Evolutionary conservation across 2,329 filamentous ascomycete genomes (phyloP).

Genomic region (Neobulgaria alba): DNA sequence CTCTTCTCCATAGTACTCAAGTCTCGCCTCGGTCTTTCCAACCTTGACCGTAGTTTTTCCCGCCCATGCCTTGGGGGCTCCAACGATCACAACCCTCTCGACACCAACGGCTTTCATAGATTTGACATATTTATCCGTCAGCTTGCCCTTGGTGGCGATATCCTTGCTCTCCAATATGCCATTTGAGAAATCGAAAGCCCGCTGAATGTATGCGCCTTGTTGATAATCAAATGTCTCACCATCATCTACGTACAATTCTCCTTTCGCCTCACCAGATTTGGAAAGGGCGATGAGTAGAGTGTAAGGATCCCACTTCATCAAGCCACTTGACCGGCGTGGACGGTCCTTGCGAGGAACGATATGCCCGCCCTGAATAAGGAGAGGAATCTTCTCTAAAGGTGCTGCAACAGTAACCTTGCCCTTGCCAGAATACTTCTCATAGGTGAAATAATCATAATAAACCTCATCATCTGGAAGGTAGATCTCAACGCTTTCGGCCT

Average conservation of each 20-base stretch:
- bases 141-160: constrained; percentile 45
- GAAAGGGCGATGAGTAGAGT: constrained; percentile 74
- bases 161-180: constrained; percentile 62
- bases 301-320: constrained; percentile 94
- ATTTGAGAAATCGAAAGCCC: constrained; percentile 59
- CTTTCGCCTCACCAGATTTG: constrained; percentile 62
- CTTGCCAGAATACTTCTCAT: constrained; percentile 60
- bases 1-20: constrained; percentile 48
- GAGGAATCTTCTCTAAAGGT: constrained; percentile 75
- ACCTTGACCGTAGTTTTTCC: constrained; percentile 50
- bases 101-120: constrained; percentile 69
- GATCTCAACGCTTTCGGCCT: constrained; percentile 62
- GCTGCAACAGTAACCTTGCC: constrained; percentile 64
- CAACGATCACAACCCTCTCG: constrained; percentile 78
- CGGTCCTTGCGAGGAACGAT: constrained; percentile 85
- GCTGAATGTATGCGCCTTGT: constrained; percentile 80
- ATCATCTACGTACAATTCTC: constrained; percentile 84
- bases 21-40: constrained; percentile 46
- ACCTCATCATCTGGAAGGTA: constrained; percentile 83
- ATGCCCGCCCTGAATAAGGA: constrained; percentile 89
- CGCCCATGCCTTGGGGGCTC: constrained; percentile 66
- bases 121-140: constrained; percentile 69
- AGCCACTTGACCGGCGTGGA: constrained; percentile 71
- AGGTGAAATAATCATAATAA: constrained; percentile 96
- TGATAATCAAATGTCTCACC: constrained; percentile 88